Base-by-base conservation (phyloP, 257 asterid genomes). In the Lithospermum erythrorhizon region DNA sequence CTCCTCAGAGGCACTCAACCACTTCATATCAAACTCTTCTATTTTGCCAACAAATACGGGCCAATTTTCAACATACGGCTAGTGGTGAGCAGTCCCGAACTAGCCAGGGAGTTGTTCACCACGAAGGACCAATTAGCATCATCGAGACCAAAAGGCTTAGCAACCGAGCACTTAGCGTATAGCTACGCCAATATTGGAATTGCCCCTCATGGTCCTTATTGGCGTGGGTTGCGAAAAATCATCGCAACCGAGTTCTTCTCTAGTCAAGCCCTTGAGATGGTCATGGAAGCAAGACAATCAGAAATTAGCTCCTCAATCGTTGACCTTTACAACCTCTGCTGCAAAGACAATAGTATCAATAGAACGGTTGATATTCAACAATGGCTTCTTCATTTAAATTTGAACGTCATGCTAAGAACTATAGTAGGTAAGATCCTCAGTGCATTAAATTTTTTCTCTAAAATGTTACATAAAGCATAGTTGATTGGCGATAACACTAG, bases 41-140 rank as follows among this genome's bases (percentile, higher is more conserved):
- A 13, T 24, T 9, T 77, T 61, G 79, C 79, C 0, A 76, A 77
- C 9, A 73, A 70, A 30, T 64, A 77, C 22, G 82, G 79, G 2
- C 68, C 82, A 0, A 60, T 61, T 0, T 77, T 77, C 53, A 69
- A 62, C 2, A 24, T 77, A 57, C 51, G 62, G 19, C 65, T 77
- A n/a, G 69, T 77, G 3, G 65, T 77, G 5, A 73, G 75, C 6
- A 71, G 63, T 24, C 57, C 59, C 41, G 68, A 77, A 22, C 0
- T 67, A 6, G 75, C 66, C 1, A 73, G 73, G 48, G 75, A 77
- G 21, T n/a, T 64, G 6, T 70, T 70, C 54, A 73, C 79, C 49
- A 61, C 70, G 6, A 52, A 54, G 5, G 81, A 76, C 8, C 9
- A 62, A 25, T 51, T 35, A 41, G 11, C 61, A 16, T 52, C 63